Base-by-base conservation (phyloP, 2,329 filamentous ascomycete genomes). In the Nigrograna mackinnonii region DNA sequence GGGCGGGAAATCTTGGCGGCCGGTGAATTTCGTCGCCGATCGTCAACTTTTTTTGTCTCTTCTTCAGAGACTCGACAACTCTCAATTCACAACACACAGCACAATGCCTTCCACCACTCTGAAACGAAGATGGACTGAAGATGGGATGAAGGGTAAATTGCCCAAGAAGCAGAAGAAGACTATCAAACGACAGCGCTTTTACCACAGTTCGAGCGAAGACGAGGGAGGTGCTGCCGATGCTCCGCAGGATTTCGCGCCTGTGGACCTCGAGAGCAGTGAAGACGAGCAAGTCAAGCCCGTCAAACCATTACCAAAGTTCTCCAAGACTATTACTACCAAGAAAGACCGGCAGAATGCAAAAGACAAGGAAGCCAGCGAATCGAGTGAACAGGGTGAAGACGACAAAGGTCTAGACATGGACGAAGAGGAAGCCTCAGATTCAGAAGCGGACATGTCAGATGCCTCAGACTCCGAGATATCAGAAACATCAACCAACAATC, bases 201-300 rank as follows among this genome's bases (percentile, higher is more conserved):
- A 87, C 69, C 78, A 85, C 76, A 84, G 80, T 61, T 84, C 80
- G 22, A 79, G 79, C 44, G 80, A 84, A 33, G 79, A 82, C 42
- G 49, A 55, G 19, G 42, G 31, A n/a, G 38, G 19, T 14, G 36
- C 36, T 13, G n/a, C 14, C 7, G 63, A 66, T 50, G 58, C 58
- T 28, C 62, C 62, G 13, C 56, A 64, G 52, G 70, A 74, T 47
- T 79, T 80, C 59, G 59, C 73, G 53, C 72, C 76, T 7, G 75
- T 79, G 42, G 72, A 75, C 49, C 69, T 79, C 36, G 71, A 72
- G 38, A 75, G 73, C 45, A 74, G 70, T 3, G 72, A 74, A 19
- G 61, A 67, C n/a, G 67, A 68, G 19, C 69, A 69, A 4, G 44
- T 56, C 43, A 50, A 44, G 41, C 39, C 55, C 37, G 47, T 36